phyloP scores from a whole-genome alignment of 106 monocot species.

The Allium sativum region DNA sequence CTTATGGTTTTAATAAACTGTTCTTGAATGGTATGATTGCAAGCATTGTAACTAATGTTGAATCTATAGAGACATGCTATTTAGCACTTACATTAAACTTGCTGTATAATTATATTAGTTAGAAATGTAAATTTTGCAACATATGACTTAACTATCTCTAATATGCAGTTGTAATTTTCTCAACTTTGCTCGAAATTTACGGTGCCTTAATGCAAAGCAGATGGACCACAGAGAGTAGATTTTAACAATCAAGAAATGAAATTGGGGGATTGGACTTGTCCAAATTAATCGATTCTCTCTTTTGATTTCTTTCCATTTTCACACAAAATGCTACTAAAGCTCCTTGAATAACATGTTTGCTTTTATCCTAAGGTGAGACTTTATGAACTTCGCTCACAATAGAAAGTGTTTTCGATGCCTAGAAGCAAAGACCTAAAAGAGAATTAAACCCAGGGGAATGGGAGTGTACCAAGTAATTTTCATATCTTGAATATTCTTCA shows the following conservation, averaged over 20 bases:
- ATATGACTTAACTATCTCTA: no score
- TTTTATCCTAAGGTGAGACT: constrained; percentile 35
- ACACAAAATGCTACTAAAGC: neutral
- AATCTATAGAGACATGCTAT: no score
- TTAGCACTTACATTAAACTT: no score
- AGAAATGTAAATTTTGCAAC: no score
- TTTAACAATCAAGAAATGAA: constrained; percentile 47
- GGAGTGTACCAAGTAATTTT: constrained; percentile 60
- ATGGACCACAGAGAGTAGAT: constrained; percentile 45
- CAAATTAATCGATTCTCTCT: constrained; percentile 22
- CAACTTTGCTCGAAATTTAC: constrained; percentile 75
- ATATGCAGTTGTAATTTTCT: constrained; percentile 71
- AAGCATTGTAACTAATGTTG: no score
- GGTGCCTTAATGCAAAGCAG: constrained; percentile 65
- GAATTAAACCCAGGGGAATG: constrained; percentile 53
- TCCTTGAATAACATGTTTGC: neutral
- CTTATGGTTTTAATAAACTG: no score
- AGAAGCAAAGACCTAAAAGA: constrained; percentile 34
- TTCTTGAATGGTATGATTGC: no score
- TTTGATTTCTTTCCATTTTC: neutral
- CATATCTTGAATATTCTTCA: neutral
- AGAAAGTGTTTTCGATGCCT: constrained; percentile 38
- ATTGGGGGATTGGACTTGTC: constrained; percentile 85
- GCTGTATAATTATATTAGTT: no score
- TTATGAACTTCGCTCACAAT: constrained; percentile 66